Evolutionary conservation across 495 filamentous ascomycete species (phyloP).

Genomic region (Penicillium paradoxum): DNA sequence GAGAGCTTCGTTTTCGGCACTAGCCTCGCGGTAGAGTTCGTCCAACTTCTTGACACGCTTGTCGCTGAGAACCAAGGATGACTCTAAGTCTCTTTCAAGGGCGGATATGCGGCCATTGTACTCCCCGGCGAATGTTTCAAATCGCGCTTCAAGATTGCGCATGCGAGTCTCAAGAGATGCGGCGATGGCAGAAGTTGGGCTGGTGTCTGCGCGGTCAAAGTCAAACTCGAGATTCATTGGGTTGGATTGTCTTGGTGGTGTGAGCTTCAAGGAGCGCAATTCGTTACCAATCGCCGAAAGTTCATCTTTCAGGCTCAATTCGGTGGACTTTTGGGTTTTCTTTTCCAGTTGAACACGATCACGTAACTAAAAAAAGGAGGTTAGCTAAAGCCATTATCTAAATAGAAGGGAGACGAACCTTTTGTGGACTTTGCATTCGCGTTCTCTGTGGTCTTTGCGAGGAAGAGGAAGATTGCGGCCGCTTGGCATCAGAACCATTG

Average conservation of each 20-base stretch:
- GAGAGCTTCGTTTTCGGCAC: constrained; percentile 88
- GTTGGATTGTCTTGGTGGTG: constrained; percentile 21
- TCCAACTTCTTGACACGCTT: constrained; percentile 78
- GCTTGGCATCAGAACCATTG: constrained; percentile 35
- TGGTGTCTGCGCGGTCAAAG: constrained; percentile 1
- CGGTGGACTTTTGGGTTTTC: constrained; percentile 61
- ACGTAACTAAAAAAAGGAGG: constrained; percentile 51
- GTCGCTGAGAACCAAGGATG: constrained; percentile 64
- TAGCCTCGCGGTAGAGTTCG: constrained; percentile 81
- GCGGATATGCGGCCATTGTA: constrained; percentile 54
- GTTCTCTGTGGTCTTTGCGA: constrained; percentile 56
- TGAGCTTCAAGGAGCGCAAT: constrained; percentile 56
- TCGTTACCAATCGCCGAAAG: constrained; percentile 79
- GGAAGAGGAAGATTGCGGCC: constrained; percentile 31
- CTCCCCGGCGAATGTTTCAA: constrained; percentile 57
- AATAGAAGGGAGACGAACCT: constrained; percentile 34
- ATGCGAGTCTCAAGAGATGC: constrained; percentile 53
- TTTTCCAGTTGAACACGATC: constrained; percentile 83
- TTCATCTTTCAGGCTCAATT: constrained; percentile 66
- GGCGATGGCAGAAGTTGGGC: constrained; percentile 10
- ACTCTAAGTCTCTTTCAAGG: constrained; percentile 64
- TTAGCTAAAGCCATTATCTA: background rate
- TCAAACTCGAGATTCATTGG: constrained; percentile 8
- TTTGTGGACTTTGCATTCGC: constrained; percentile 85
- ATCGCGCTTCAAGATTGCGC: constrained; percentile 57